phyloP scores from a whole-genome alignment of 1,284 basidiomycete genomes.

The Cryptococcus sp. region DNA sequence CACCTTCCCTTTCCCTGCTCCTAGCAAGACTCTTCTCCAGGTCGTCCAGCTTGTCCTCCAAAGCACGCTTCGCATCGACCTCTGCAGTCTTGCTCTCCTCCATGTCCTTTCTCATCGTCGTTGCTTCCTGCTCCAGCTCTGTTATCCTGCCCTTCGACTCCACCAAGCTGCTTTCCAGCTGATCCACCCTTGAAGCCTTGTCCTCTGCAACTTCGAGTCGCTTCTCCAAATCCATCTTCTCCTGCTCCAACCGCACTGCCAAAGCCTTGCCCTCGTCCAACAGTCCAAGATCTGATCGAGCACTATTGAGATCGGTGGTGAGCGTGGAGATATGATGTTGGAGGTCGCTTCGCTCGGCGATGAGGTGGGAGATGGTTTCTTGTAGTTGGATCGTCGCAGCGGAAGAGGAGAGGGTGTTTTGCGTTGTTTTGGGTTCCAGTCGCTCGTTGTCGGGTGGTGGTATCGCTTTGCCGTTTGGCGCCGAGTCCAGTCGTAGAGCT shows the following conservation, averaged over 20 bases:
- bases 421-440: too few species aligned
- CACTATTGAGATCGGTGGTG: constrained; percentile 18
- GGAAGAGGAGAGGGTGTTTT: constrained; percentile 21
- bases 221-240: constrained; percentile 25
- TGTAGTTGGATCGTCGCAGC: constrained; percentile 26
- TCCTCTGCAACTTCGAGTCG: constrained; percentile 9
- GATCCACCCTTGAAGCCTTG: constrained; percentile 11
- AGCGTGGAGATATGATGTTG: constrained; percentile 25
- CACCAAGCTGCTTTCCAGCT: constrained; percentile 15
- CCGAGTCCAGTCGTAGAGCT: not conserved
- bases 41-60: constrained; percentile 20
- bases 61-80: constrained; percentile 10
- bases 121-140: constrained; percentile 6
- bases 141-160: constrained; percentile 10
- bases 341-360: constrained; percentile 35
- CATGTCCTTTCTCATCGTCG: constrained; percentile 6
- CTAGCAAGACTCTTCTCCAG: constrained; percentile 39
- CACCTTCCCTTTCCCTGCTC: constrained; percentile 37
- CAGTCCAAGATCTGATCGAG: constrained; percentile 30
- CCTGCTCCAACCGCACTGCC: constrained; percentile 29
- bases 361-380: constrained; percentile 37
- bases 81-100: constrained; percentile 7
- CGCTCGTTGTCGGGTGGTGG: too few species aligned
- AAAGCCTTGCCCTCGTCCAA: constrained; percentile 29
- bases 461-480: not conserved